Conservation (phyloP, 768 basidiomycete genomes). For the Serendipita sp. region DNA sequence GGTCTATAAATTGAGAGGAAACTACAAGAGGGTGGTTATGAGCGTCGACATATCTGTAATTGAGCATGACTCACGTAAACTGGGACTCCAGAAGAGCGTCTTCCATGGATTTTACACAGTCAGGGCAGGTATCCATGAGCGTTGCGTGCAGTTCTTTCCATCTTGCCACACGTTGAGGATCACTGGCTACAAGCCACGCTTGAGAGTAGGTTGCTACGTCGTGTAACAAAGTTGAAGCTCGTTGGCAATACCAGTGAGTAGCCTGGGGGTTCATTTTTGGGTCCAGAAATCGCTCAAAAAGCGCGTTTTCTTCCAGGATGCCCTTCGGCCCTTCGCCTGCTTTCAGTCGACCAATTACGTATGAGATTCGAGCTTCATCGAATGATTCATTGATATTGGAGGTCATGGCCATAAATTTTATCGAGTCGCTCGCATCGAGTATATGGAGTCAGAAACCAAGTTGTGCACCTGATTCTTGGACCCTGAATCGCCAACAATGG, state of each 20-base stretch:
- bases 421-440: background rate
- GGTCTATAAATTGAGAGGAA: background rate
- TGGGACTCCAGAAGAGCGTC: background rate
- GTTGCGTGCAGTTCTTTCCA: background rate
- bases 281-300: background rate
- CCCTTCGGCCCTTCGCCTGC: background rate
- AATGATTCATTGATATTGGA: background rate
- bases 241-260: background rate
- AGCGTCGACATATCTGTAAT: background rate
- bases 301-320: background rate
- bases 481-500: conserved; percentile 27
- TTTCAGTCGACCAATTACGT: background rate
- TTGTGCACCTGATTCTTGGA: background rate
- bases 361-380: background rate
- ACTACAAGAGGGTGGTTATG: background rate
- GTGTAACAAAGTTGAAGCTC: background rate
- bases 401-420: background rate
- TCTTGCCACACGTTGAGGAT: background rate
- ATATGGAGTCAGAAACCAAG: background rate
- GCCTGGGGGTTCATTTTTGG: background rate
- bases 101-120: conserved; percentile 1
- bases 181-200: background rate
- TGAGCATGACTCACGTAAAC: background rate
- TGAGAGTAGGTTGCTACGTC: conserved; percentile 1
- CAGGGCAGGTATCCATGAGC: background rate